phyloP scores from a whole-genome alignment of 257 asterid species.

The Rauvolfia tetraphylla region DNA sequence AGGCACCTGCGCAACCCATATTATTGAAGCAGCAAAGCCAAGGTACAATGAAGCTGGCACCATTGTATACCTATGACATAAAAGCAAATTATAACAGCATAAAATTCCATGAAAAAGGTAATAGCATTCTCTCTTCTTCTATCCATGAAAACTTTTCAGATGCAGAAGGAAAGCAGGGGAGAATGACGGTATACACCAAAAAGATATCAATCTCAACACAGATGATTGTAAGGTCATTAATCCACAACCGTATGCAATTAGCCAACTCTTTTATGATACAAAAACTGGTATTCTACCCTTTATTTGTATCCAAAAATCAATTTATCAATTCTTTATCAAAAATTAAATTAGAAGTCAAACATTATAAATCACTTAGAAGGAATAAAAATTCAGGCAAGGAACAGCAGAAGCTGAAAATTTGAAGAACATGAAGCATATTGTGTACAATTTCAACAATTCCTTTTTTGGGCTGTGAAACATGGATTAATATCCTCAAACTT shows the following conservation, averaged over 20 bases:
- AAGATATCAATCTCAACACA: background rate
- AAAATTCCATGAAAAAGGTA: background rate
- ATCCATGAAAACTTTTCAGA: background rate
- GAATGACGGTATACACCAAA: background rate
- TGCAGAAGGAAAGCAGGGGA: background rate
- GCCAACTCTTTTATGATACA: background rate
- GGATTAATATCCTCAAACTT: no score
- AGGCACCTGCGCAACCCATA: conserved; percentile 94
- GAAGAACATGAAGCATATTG: background rate
- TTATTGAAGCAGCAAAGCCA: conserved; percentile 89
- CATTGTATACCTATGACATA: conserved; percentile 76
- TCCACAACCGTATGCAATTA: background rate
- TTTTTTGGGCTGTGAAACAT: no score
- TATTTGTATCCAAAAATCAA: background rate
- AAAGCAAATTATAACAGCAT: background rate
- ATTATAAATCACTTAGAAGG: background rate
- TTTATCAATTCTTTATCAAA: no score
- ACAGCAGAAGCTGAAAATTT: background rate
- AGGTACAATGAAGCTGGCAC: conserved; percentile 86
- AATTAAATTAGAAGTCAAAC: background rate
- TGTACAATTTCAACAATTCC: no score
- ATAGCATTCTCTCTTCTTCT: background rate
- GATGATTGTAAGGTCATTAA: background rate
- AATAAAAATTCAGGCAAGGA: background rate
- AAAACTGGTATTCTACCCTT: background rate